Evolutionary conservation across 2,329 filamentous ascomycete species (phyloP).

Genomic region (Penicillium glabrum): DNA sequence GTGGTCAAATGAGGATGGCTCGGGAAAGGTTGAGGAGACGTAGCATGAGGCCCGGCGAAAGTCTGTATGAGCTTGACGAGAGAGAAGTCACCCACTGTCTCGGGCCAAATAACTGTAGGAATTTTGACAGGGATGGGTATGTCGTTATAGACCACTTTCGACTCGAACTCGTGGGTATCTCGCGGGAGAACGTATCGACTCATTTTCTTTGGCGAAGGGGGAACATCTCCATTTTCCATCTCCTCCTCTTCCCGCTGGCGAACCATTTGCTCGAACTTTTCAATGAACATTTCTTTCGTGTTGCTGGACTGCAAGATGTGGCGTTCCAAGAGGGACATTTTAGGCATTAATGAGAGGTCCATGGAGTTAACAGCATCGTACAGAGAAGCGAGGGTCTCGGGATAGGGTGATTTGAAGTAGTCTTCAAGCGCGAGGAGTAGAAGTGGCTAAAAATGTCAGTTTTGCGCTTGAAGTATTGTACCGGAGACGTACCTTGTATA

Average conservation of each 20-base stretch:
- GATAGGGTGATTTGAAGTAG: conserved; percentile 89
- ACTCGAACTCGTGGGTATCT: conserved; percentile 98
- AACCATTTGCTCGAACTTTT: conserved; percentile 96
- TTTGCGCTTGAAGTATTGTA: conserved; percentile 2
- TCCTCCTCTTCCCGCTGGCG: conserved; percentile 69
- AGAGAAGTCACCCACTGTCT: conserved; percentile 97
- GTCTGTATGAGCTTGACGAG: conserved; percentile 96
- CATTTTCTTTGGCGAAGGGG: conserved; percentile 56
- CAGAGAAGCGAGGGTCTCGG: conserved; percentile 82
- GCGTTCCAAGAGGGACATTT: conserved; percentile 77
- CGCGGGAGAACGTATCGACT: conserved; percentile 74
- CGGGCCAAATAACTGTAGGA: conserved; percentile 86
- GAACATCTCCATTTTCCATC: conserved; percentile 32
- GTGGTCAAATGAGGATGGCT: conserved; percentile 92
- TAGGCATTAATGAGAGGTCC: conserved; percentile 93
- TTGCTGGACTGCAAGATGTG: conserved; percentile 86
- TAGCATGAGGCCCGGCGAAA: conserved; percentile 80
- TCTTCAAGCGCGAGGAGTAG: conserved; percentile 89
- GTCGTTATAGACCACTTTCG: conserved; percentile 90
- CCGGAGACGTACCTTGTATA: conserved; percentile 74
- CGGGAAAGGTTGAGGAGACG: conserved; percentile 78
- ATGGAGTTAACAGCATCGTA: conserved; percentile 94
- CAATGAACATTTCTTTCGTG: conserved; percentile 92
- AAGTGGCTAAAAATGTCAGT: conserved; percentile 62
- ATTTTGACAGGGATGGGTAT: conserved; percentile 97